Base-by-base conservation (phyloP, 305 asterid genomes). In the Fraxinus velutina region DNA sequence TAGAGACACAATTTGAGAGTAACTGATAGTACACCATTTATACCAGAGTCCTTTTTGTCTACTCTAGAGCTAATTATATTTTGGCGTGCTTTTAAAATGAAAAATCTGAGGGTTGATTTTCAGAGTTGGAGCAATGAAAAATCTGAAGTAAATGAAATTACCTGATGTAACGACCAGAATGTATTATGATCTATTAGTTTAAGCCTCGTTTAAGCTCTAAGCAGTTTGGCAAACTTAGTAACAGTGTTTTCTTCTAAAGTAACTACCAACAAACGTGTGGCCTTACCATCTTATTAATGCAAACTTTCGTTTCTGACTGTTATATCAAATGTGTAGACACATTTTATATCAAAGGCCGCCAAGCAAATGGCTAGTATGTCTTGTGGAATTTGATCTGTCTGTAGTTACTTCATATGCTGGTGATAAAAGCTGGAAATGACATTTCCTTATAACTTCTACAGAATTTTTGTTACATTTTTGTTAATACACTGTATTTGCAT, bases 401-500 rank as follows among this genome's bases (percentile, higher is more conserved):
- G 82, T 10, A 74, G 24, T 34, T 15, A 70, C 44, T 70, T 13
- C 21, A 32, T 30, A 15, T 70, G 75, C 75, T 70, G 44, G 39
- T 32, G 75, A 32, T 70, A 70, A 6, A 70, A 70, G 75, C 42
- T 70, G 75, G 42, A 32, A 70, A 70, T 70, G 73, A 4, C 39
- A 70, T 70, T 9, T 75, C 42, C 75, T 22, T 55, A 21, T 47
- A 66, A 79, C 29, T 81, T 62, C 57, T 42, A 30, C 72, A 34
- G 27, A 77, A 57, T 55, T 81, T 76, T 81, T 66, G 75, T 66
- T 78, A 50, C 30, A 66, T 55, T 71, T 75, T 77, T 72, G 57
- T 81, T 80, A 30, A 88, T 77, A 52, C 62, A 30, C 15, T 81
- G 52, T 30, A 66, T 29, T 24, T 76, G n/a, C 44, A 4, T 83